These are phyloP conservation scores for Yamadazyma tumulicola DNA, from an alignment of 805 yeast species.

Conservation along the genomic window DNA sequence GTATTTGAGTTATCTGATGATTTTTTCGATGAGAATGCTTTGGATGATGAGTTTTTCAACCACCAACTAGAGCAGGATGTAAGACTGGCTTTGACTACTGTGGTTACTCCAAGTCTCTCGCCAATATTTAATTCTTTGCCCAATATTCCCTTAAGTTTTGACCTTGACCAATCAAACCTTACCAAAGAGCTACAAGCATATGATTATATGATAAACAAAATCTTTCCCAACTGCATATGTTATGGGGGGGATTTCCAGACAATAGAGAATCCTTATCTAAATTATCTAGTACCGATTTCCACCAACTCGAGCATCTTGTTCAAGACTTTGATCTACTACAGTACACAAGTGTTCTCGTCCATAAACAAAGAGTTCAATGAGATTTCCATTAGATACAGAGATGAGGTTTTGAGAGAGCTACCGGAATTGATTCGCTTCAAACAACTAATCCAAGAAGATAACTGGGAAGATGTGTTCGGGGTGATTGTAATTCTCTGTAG, in stretches of 20 bases:
- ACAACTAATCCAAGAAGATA: constrained; percentile 14
- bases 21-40: background rate
- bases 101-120: constrained; percentile 2
- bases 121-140: too few relatives aligned
- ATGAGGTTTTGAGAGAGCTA: constrained; percentile 24
- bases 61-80: background rate
- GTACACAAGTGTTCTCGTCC: constrained; percentile 31
- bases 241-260: constrained; percentile 19
- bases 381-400: constrained; percentile 23
- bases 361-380: constrained; percentile 20
- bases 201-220: constrained; percentile 28
- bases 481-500: constrained; percentile 38
- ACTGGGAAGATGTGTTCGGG: constrained; percentile 41
- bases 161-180: background rate
- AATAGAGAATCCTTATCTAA: constrained; percentile 32
- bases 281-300: constrained; percentile 36
- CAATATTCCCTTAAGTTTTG: constrained; percentile 1
- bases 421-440: constrained; percentile 26
- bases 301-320: constrained; percentile 26
- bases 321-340: constrained; percentile 32
- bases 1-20: background rate
- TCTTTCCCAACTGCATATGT: constrained; percentile 40
- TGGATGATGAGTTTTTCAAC: background rate
- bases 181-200: constrained; percentile 20
- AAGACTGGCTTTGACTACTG: background rate